Base-by-base conservation (phyloP, 345 rosid genomes). In the Fremontodendron californicum region DNA sequence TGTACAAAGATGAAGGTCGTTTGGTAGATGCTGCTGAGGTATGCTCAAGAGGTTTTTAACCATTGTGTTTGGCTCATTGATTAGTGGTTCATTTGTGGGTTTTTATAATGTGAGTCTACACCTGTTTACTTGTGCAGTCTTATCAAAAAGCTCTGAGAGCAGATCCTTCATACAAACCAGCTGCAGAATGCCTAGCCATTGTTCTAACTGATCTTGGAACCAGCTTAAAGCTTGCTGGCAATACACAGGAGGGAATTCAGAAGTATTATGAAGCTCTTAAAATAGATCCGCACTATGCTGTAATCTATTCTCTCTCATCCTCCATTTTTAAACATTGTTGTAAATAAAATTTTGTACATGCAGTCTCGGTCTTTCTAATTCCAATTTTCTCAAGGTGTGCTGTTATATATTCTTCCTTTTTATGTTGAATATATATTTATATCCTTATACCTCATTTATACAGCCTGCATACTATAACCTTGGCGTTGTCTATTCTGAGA, bases 391-490 rank as follows among this genome's bases (percentile, higher is more conserved):
- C 11, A 58, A 4, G 1, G 6, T 63, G 3, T 64, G 71, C 9
- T 64, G 27, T 75, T 48, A 8, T 75, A 11, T 65, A 13, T 12
- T 68, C 52, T 13, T 48, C 25, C 23, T 27, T 70, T 69, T 64
- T 43, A 35, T 13, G 2, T 46, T 23, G 37, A 63, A 46, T 77
- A 2, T 25, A 27, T 0, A n/a, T 1, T 63, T 29, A 12, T 57
- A 29, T 46, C 68, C 54, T 77, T 25, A 75, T 21, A 19, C 71
- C 78, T 82, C 51, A 27, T 75, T 52, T 78, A 9, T 88, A 87
- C 97, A 96, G 99, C 98, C 99, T 74, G 99, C 99, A 27, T 96
- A 91, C 81, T 96, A 96, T 85, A 96, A 96, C 89, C 92, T 96
- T 60, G 99, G 99, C 64, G 99, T 96, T 66, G 97, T 96, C 74